Conservation (phyloP, 2,329 filamentous ascomycete genomes). For the Monilinia fructigena region DNA sequence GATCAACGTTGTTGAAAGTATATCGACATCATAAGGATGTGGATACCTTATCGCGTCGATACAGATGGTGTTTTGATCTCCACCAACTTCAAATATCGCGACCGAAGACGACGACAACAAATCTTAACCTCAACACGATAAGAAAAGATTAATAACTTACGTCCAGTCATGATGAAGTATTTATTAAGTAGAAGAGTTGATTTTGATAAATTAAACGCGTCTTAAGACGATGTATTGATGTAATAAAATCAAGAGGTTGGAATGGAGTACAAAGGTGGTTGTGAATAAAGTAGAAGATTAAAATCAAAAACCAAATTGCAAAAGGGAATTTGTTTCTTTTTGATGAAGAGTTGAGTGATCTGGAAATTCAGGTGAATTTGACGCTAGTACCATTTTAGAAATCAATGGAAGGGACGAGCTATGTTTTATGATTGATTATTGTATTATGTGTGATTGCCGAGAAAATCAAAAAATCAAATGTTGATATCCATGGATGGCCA, state of each 20-base stretch:
- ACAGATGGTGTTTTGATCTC: neutral
- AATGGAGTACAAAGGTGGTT: neutral
- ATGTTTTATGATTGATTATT: neutral
- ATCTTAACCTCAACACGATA: conserved; percentile 42
- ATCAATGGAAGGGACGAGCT: neutral
- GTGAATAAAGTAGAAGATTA: conserved; percentile 21
- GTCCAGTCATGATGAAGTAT: conserved; percentile 56
- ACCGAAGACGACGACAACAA: conserved; percentile 45
- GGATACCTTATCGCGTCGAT: conserved; percentile 21
- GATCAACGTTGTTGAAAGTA: conserved; percentile 5
- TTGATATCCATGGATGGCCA: too few relatives aligned
- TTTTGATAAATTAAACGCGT: conserved; percentile 26
- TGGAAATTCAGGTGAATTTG: neutral
- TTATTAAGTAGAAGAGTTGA: conserved; percentile 32
- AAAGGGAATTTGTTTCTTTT: conserved; percentile 16
- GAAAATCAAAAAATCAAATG: neutral
- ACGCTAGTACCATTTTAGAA: conserved; percentile 21
- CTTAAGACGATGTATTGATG: conserved; percentile 24
- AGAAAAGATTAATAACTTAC: conserved; percentile 45
- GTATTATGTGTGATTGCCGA: neutral
- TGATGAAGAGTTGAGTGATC: conserved; percentile 9
- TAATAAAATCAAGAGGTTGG: neutral
- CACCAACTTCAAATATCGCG: conserved; percentile 9
- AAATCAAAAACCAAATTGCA: neutral
- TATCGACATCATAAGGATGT: conserved; percentile 11